Evolutionary conservation across 2,329 filamentous ascomycete genomes (phyloP).

Genomic region (Epichloe glyceriae): DNA sequence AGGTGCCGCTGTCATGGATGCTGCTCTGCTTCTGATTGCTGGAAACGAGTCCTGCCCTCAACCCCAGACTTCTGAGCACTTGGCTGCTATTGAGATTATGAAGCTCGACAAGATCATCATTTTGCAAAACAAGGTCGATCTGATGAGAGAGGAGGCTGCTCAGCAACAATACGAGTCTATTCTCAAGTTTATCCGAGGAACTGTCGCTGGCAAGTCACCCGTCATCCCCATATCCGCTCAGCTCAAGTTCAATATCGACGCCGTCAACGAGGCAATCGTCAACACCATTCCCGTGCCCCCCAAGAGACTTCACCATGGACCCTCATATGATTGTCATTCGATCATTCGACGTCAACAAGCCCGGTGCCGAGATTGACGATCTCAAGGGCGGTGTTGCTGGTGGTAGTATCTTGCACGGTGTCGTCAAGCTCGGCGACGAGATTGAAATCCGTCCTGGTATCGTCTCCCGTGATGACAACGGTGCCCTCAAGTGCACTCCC

Average conservation of each 20-base stretch:
- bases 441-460: constrained; percentile 99
- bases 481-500: constrained; percentile 88
- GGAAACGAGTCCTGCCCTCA: constrained; percentile 98
- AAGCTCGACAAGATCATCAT: constrained; percentile 99
- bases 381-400: constrained; percentile 97
- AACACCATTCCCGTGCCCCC: constrained; percentile 88
- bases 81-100: constrained; percentile 99
- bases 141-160: constrained; percentile 93
- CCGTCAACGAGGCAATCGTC: constrained; percentile 91
- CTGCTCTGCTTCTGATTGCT: constrained; percentile 86
- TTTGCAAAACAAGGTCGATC: constrained; percentile 97
- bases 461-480: constrained; percentile 86
- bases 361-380: constrained; percentile 95
- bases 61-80: constrained; percentile 95
- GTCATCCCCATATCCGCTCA: constrained; percentile 96
- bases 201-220: constrained; percentile 85
- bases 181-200: constrained; percentile 95
- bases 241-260: constrained; percentile 99
- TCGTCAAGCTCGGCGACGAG: constrained; percentile 92
- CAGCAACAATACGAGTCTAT: constrained; percentile 94
- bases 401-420: constrained; percentile 91
- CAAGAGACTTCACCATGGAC: constrained; percentile 79
- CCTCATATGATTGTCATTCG: constrained; percentile 99
- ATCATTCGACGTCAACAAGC: constrained; percentile 99
- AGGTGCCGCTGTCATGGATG: constrained; percentile 98